Conservation (phyloP, 106 monocot genomes). For the Acorus gramineus region DNA sequence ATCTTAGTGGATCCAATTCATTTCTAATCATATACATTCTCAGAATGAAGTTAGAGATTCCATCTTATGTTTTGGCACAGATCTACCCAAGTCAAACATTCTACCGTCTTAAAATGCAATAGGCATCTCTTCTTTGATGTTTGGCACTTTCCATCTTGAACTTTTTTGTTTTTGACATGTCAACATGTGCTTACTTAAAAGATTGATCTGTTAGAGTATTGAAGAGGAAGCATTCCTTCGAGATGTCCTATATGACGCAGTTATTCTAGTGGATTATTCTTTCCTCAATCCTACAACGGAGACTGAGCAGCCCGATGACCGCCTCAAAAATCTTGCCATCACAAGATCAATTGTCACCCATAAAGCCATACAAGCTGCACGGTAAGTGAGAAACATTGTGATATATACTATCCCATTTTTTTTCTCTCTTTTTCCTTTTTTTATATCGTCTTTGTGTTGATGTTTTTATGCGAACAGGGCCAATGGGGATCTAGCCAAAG, state of each 20-base stretch:
- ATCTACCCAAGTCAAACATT: too few relatives aligned
- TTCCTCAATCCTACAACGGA: slow-evolving; percentile 40
- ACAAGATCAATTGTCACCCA: slow-evolving; percentile 55
- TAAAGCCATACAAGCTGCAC: slow-evolving; percentile 44
- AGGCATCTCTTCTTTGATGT: too few relatives aligned
- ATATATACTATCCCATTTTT: not conserved
- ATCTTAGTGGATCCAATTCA: too few relatives aligned
- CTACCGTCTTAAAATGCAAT: too few relatives aligned
- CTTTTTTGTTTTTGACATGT: not conserved
- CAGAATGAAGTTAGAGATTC: too few relatives aligned
- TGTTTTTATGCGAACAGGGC: slow-evolving; percentile 26
- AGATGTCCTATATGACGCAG: slow-evolving; percentile 69
- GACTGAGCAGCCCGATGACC: slow-evolving; percentile 30
- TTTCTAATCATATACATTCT: too few relatives aligned
- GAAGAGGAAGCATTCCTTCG: slow-evolving; percentile 45
- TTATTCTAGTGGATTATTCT: slow-evolving; percentile 72
- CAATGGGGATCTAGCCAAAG: slow-evolving; percentile 57
- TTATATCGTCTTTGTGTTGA: slow-evolving; percentile 1
- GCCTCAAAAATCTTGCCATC: slow-evolving; percentile 26
- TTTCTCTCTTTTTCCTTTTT: not conserved
- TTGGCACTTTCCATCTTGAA: not conserved
- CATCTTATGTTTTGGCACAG: too few relatives aligned
- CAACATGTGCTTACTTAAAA: not conserved
- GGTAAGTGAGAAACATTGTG: slow-evolving; percentile 17
- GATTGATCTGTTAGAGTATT: slow-evolving; percentile 22